Evolutionary conservation across 2,329 filamentous ascomycete species (phyloP).

Genomic region (Epichloe elymi): DNA sequence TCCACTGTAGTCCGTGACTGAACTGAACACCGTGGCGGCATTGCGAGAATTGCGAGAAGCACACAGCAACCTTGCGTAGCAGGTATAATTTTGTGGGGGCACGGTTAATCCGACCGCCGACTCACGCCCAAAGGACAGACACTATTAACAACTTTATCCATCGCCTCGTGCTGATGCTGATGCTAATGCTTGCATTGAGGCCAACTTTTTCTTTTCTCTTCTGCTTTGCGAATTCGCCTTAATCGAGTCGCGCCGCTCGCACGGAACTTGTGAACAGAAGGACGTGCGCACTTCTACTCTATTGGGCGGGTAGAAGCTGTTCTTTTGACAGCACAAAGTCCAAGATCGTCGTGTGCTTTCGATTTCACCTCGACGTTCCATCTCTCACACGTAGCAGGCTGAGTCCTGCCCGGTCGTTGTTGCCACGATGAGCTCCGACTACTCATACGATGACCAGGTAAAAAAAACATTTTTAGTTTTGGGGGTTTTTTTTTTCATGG

Average conservation of each 20-base stretch:
- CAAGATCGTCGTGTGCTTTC: slow-evolving; percentile 1
- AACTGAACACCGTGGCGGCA: slow-evolving; percentile 22
- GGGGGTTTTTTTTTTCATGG: neutral
- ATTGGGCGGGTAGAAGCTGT: neutral
- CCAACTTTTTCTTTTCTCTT: neutral
- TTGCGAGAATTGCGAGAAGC: neutral
- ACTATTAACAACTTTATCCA: neutral
- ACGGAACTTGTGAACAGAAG: neutral
- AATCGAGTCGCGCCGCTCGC: neutral
- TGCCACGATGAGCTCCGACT: slow-evolving; percentile 75
- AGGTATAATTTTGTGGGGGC: neutral
- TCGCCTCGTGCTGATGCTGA: neutral
- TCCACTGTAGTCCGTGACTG: neutral
- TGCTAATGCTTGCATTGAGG: neutral
- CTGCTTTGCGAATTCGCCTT: neutral
- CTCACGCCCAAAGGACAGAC: slow-evolving; percentile 4
- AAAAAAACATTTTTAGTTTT: slow-evolving; percentile 6
- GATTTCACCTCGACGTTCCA: neutral
- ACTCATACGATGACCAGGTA: slow-evolving; percentile 94
- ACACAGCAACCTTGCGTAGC: neutral
- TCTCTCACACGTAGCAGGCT: slow-evolving; percentile 14
- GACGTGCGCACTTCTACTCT: neutral
- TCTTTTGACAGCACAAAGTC: neutral
- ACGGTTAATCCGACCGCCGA: slow-evolving; percentile 23
- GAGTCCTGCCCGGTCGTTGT: slow-evolving; percentile 19